Evolutionary conservation across 108 stramenopile species (phyloP), one percentile per base, ranked within the genome.

Genomic region (Stephanodiscus triporus): DNA sequence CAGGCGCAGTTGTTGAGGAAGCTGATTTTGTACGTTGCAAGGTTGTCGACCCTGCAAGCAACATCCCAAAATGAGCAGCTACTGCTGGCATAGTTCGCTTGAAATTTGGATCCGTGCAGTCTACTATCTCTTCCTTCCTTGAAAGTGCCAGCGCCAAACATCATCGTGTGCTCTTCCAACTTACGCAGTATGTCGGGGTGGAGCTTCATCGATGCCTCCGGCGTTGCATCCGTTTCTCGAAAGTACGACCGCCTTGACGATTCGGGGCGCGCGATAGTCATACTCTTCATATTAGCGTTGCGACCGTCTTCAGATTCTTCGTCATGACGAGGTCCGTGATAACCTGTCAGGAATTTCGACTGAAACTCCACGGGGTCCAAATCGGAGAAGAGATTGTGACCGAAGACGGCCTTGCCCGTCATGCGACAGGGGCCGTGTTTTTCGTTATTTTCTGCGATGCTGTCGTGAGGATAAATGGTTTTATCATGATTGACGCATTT

Each of bases 391-490:
- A 82, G 79, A 62, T 87, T 92, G 14, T 88, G 87, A 0, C 90
- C 94, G 88, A 95, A 95, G 30, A 92, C 88, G 17, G 80, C 78
- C 64, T 86, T 84, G 13, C 89, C 88, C 3, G 89, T 91, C 72
- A 95, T 51, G n/a, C 82, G 85, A 69, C 91, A 95, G 11, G 85
- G 87, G 8, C 94, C 94, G 59, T 92, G 91, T 4, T 76, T 74
- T 34, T 79, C 38, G 49, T 95, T 95, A 64, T 91, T 91, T 34
- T 87, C 85, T 0, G 63, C 32, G 42, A 88, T 92, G 10, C 89
- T 88, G 65, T 16, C 26, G 13, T 16, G 0, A 27, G 0, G 58
- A n/a, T 48, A 36, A 30, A 30, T 29, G 17, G 32, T 60, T n/a
- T 50, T 29, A 58, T 20, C 16, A 70, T 27, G 47, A 30, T 30